phyloP scores from a whole-genome alignment of 176 grass and related monocot genomes.

The Rhipidocladum racemiflorum region DNA sequence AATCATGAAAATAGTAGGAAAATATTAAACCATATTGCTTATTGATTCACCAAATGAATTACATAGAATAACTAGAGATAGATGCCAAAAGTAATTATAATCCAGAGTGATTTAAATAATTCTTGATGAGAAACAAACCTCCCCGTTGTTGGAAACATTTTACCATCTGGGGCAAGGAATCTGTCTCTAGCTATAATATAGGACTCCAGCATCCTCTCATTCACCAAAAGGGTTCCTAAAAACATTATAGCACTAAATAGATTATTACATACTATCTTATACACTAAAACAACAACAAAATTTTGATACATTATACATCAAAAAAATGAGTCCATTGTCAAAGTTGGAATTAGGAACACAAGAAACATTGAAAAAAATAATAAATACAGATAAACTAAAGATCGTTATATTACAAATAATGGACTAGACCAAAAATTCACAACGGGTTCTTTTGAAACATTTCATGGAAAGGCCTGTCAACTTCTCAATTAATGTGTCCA shows the following conservation, averaged over 20 bases:
- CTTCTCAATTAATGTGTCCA: not conserved
- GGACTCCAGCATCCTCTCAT: constrained; percentile 99
- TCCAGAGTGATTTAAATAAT: not conserved
- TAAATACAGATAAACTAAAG: not conserved
- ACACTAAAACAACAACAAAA: not conserved
- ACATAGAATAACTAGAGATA: not conserved
- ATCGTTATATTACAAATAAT: not conserved
- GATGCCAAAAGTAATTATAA: constrained; percentile 7
- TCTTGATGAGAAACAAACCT: constrained; percentile 46
- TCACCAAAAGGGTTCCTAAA: constrained; percentile 93
- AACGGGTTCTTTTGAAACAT: not conserved
- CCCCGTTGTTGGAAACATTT: constrained; percentile 99
- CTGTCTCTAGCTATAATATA: constrained; percentile 96
- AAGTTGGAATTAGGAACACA: not conserved
- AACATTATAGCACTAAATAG: constrained; percentile 9
- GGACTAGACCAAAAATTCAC: not conserved
- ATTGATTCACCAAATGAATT: not conserved
- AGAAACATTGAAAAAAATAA: constrained; percentile 12
- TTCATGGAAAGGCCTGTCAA: not conserved
- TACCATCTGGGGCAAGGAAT: constrained; percentile 83
- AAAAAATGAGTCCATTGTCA: not conserved
- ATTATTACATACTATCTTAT: not conserved
- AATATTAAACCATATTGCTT: not conserved
- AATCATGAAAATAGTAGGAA: constrained; percentile 2
- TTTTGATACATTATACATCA: not conserved